phyloP scores from a whole-genome alignment of 441 rosid species.

The Erodium trifolium region DNA sequence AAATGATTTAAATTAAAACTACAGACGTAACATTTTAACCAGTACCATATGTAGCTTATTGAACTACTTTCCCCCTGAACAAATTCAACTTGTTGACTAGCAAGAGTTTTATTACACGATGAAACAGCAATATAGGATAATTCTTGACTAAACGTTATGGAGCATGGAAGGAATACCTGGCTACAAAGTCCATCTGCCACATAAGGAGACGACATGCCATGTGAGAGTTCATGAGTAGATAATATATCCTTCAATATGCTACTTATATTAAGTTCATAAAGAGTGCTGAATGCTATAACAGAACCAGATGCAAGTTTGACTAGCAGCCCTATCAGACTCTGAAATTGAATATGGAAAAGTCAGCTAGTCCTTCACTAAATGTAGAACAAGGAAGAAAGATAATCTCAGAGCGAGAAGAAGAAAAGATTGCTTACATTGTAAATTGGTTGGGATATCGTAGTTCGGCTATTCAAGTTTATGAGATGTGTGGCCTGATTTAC shows the following conservation, averaged over 20 bases:
- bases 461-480: constrained; percentile 59
- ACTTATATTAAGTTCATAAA: constrained; percentile 76
- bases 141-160: too few species aligned
- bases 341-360: constrained; percentile 31
- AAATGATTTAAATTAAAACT: not conserved
- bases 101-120: too few species aligned
- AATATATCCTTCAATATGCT: constrained; percentile 67
- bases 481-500: constrained; percentile 59
- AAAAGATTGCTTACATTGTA: constrained; percentile 53
- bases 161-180: constrained; percentile 42
- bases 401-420: constrained; percentile 5
- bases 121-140: too few species aligned
- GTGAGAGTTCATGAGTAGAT: constrained; percentile 58
- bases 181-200: constrained; percentile 53
- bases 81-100: too few species aligned
- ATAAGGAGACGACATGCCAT: constrained; percentile 56
- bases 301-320: constrained; percentile 75
- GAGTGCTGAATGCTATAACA: constrained; percentile 57
- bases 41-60: not conserved
- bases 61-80: too few species aligned
- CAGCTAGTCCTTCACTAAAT: constrained; percentile 11
- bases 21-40: not conserved
- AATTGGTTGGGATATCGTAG: constrained; percentile 66
- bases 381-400: constrained; percentile 3
- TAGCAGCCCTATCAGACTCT: constrained; percentile 88